Conservation (phyloP, 768 basidiomycete species). For the Phylloporus rhodoxanthus region DNA sequence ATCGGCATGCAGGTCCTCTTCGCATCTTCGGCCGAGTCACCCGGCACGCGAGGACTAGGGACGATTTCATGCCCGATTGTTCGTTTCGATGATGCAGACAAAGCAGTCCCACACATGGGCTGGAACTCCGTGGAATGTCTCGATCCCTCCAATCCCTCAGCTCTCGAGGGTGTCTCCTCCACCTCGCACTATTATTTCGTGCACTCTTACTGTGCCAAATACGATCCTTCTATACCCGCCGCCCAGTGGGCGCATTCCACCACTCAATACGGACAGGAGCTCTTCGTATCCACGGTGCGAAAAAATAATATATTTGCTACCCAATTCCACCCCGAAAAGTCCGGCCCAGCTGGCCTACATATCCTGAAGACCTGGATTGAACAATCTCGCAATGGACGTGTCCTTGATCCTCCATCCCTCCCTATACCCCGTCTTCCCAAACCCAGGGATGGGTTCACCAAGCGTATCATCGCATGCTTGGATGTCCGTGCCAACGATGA, state of each 20-base stretch:
- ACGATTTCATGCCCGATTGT: constrained; percentile 79
- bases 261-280: constrained; percentile 90
- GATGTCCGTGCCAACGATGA: constrained; percentile 95
- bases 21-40: constrained; percentile 76
- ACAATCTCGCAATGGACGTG: constrained; percentile 40
- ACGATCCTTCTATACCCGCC: constrained; percentile 54
- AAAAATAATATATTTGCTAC: constrained; percentile 83
- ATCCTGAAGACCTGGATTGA: constrained; percentile 79
- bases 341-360: constrained; percentile 77
- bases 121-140: constrained; percentile 80
- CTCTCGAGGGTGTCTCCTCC: constrained; percentile 43
- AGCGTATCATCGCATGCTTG: constrained; percentile 94
- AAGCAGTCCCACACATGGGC: constrained; percentile 96
- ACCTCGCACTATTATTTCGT: constrained; percentile 91
- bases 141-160: constrained; percentile 34
- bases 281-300: constrained; percentile 81
- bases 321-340: constrained; percentile 99
- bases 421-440: constrained; percentile 36
- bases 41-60: constrained; percentile 63
- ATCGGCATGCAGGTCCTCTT: constrained; percentile 98
- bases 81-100: constrained; percentile 62
- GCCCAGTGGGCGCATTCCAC: constrained; percentile 78
- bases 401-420: constrained; percentile 24
- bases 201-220: constrained; percentile 87
- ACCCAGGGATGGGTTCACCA: constrained; percentile 68